phyloP scores from a whole-genome alignment of 2,329 filamentous ascomycete genomes.

The Thermoascus crustaceus region DNA sequence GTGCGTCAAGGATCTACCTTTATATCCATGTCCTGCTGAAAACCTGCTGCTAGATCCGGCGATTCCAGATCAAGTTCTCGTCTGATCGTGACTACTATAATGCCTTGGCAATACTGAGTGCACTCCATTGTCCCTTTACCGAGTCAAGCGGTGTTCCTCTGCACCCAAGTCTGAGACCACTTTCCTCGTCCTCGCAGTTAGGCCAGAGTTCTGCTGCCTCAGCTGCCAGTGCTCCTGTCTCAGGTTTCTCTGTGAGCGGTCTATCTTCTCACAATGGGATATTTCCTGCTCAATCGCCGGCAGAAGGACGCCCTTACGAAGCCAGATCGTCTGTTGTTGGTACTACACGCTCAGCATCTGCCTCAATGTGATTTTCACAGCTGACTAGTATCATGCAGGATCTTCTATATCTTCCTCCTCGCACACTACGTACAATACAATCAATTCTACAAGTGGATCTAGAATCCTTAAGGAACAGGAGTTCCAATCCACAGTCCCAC shows the following conservation, averaged over 20 bases:
- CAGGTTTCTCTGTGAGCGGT: background rate
- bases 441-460: background rate
- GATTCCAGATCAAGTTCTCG: conserved; percentile 39
- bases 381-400: background rate
- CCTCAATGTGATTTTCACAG: no score
- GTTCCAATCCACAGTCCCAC: background rate
- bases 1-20: conserved; percentile 14
- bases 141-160: conserved; percentile 25
- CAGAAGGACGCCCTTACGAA: background rate
- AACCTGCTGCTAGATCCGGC: conserved; percentile 30
- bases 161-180: conserved; percentile 13
- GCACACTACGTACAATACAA: conserved; percentile 4
- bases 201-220: conserved; percentile 8
- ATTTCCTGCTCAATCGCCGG: no score
- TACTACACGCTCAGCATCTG: background rate
- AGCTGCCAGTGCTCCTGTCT: background rate
- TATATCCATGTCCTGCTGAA: background rate
- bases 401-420: conserved; percentile 8
- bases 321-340: background rate
- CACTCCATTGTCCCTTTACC: conserved; percentile 36
- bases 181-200: conserved; percentile 21
- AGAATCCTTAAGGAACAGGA: background rate
- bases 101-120: conserved; percentile 32
- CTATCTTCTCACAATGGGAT: no score
- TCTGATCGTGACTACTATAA: conserved; percentile 34